A percentile compares a stretch with the other conserved stretches of the same genome.
These are phyloP conservation scores for Annona cherimola DNA, from an alignment of 164 flowering plant species.

Conservation along the genomic window DNA sequence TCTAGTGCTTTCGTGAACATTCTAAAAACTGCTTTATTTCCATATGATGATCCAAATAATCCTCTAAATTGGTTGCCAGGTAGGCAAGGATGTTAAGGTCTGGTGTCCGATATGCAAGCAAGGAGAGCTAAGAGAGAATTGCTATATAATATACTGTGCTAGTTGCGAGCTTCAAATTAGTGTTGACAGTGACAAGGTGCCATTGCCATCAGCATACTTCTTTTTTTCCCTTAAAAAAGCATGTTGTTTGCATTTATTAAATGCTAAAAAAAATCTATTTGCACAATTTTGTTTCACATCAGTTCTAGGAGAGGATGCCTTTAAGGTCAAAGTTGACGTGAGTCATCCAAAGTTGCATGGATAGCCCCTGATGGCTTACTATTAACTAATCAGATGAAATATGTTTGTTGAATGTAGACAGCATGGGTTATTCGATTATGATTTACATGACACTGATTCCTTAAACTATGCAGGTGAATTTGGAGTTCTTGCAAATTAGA, in stretches of 20 bases:
- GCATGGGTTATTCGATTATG: neutral
- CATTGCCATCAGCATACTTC: neutral
- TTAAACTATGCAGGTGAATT: conserved; percentile 40
- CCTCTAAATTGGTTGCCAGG: conserved; percentile 12
- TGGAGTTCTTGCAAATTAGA: conserved; percentile 47
- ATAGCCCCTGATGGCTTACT: neutral
- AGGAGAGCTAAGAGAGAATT: conserved; percentile 59
- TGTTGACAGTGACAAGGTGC: conserved; percentile 58
- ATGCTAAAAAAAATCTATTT: neutral
- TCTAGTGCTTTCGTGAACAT: neutral
- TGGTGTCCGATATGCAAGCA: conserved; percentile 95
- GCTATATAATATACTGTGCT: conserved; percentile 48
- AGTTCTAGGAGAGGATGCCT: too few species aligned
- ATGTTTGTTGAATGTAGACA: neutral
- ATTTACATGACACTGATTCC: neutral
- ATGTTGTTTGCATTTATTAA: neutral
- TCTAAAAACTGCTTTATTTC: neutral
- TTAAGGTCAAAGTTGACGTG: too few species aligned
- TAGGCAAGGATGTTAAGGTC: conserved; percentile 17
- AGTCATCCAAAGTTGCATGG: neutral
- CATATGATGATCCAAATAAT: neutral
- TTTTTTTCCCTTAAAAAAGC: neutral
- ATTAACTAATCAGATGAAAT: neutral
- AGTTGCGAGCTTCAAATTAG: conserved; percentile 54
- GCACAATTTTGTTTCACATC: too few species aligned